Percentiles rank a stretch among this genome's conserved stretches.
These are phyloP conservation scores for Alternaria angustiovoidea DNA, from an alignment of 2,329 filamentous ascomycete species.

Conservation along the genomic window DNA sequence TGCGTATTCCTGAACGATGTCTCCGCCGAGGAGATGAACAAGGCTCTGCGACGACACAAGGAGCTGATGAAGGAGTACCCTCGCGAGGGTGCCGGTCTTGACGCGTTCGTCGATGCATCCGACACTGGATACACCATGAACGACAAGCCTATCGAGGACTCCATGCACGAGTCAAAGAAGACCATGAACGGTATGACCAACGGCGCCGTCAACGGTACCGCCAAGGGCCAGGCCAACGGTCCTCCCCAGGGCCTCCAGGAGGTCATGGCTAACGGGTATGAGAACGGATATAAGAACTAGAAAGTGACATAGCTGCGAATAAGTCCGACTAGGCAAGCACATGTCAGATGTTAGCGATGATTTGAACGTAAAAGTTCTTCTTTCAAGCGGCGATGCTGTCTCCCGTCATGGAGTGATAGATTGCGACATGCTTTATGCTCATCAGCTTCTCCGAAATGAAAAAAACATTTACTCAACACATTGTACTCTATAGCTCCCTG, in stretches of 20 bases:
- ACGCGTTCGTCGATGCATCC: slow-evolving; percentile 73
- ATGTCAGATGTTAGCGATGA: slow-evolving; percentile 10
- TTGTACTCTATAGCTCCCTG: background rate
- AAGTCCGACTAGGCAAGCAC: slow-evolving; percentile 25
- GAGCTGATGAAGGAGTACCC: slow-evolving; percentile 68
- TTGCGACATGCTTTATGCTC: slow-evolving; percentile 6
- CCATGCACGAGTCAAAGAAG: slow-evolving; percentile 27
- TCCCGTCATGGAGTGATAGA: background rate
- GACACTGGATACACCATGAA: slow-evolving; percentile 70
- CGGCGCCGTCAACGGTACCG: slow-evolving; percentile 30
- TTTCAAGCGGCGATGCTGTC: slow-evolving; percentile 8
- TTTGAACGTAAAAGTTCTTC: slow-evolving; percentile 13
- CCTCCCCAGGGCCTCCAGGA: slow-evolving; percentile 32
- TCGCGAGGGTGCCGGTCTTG: slow-evolving; percentile 69
- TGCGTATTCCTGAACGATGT: slow-evolving; percentile 76
- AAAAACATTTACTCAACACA: slow-evolving; percentile 1
- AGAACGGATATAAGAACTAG: slow-evolving; percentile 45
- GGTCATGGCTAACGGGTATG: slow-evolving; percentile 42
- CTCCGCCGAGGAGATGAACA: slow-evolving; percentile 67
- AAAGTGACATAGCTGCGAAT: slow-evolving; percentile 15
- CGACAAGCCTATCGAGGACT: slow-evolving; percentile 49
- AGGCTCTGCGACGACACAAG: slow-evolving; percentile 70
- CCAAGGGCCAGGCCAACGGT: slow-evolving; percentile 30
- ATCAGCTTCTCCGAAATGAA: slow-evolving; percentile 11
- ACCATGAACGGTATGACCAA: slow-evolving; percentile 37